phyloP scores from a whole-genome alignment of 2,329 filamentous ascomycete species.

The Beauveria varroae region DNA sequence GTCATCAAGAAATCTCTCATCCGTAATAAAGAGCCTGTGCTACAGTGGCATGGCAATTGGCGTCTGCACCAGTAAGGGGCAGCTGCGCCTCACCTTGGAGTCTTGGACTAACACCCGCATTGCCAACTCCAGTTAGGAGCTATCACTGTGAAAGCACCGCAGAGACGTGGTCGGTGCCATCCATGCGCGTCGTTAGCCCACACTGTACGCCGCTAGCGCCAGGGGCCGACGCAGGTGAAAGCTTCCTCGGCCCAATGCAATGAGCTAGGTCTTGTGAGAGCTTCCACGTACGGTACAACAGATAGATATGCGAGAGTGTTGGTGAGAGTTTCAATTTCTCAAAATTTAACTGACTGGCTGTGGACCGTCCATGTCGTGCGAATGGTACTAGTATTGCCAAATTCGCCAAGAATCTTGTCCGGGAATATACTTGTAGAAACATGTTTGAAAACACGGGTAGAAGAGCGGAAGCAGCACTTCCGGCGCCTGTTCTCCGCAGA shows the following conservation, averaged over 20 bases:
- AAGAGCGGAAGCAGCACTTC: not conserved
- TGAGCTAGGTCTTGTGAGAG: not conserved
- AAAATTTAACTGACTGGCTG: not conserved
- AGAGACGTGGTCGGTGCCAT: constrained; percentile 13
- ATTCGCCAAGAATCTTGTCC: not conserved
- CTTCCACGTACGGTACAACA: not conserved
- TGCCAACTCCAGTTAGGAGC: not conserved
- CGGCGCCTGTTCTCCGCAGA: not conserved
- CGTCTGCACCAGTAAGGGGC: constrained; percentile 2
- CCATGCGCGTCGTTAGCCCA: constrained; percentile 11
- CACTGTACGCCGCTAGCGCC: constrained; percentile 7
- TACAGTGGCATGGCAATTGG: not conserved
- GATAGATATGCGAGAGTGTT: not conserved
- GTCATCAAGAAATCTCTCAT: not conserved
- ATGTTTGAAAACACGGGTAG: not conserved
- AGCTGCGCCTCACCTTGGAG: constrained; percentile 7
- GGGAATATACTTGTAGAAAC: not conserved
- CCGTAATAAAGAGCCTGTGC: not conserved
- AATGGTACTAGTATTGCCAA: not conserved
- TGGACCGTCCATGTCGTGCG: not conserved
- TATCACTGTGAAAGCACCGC: not conserved
- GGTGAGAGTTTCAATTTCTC: not conserved
- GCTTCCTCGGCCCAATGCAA: not conserved
- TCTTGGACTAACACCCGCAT: not conserved
- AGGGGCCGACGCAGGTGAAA: constrained; percentile 4